phyloP scores from a whole-genome alignment of 441 rosid species.

The Metrosideros polymorpha region DNA sequence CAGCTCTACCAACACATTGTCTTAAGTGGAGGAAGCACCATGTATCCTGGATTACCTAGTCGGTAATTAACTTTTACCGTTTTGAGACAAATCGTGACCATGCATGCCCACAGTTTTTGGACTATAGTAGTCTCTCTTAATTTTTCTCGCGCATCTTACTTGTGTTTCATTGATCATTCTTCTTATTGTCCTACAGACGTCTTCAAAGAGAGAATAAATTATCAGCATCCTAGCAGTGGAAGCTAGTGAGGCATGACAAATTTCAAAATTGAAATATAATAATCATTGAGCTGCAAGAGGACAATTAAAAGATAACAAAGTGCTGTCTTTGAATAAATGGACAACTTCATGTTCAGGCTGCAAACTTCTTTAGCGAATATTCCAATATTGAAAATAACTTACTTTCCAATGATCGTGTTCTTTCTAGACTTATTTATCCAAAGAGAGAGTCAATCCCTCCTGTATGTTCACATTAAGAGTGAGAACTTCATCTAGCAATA shows the following conservation, averaged over 20 bases:
- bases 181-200: not conserved
- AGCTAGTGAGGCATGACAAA: not conserved
- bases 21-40: conserved; percentile 98
- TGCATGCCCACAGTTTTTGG: not conserved
- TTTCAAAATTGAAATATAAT: not conserved
- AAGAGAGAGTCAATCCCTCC: not conserved
- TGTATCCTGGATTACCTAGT: conserved; percentile 98
- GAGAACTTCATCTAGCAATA: not conserved
- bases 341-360: not conserved
- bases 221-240: not conserved
- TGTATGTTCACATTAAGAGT: not conserved
- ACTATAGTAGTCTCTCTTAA: not conserved
- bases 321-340: not conserved
- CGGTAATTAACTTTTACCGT: conserved; percentile 36
- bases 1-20: conserved; percentile 98
- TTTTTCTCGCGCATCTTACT: not conserved
- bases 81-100: not conserved
- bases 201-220: not conserved
- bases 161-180: not conserved
- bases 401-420: not conserved
- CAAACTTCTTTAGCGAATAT: not conserved
- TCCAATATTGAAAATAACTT: not conserved
- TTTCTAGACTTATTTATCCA: not conserved
- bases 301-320: not conserved
- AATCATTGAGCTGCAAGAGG: not conserved